Evolutionary conservation across 108 stramenopile species (phyloP).

Genomic region (Conticribra weissflogii): DNA sequence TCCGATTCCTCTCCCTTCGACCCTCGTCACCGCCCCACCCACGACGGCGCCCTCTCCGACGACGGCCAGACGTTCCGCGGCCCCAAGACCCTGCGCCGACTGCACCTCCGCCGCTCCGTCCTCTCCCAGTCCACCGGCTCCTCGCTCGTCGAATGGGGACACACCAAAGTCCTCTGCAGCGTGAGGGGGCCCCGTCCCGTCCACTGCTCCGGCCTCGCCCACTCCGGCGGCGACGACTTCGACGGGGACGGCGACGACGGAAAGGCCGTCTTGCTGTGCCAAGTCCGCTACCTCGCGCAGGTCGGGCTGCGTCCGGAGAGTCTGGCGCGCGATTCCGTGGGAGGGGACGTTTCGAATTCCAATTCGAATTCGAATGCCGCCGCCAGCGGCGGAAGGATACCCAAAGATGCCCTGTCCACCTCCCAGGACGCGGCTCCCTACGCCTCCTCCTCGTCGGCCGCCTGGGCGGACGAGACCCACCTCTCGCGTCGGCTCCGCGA

Average conservation of each 20-base stretch:
- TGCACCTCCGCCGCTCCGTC: slow-evolving; percentile 53
- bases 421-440: slow-evolving; percentile 35
- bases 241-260: neutral
- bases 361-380: slow-evolving; percentile 20
- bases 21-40: slow-evolving; percentile 25
- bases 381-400: slow-evolving; percentile 27
- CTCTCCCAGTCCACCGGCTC: slow-evolving; percentile 59
- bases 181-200: slow-evolving; percentile 58
- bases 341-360: slow-evolving; percentile 26
- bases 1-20: slow-evolving; percentile 6
- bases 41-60: slow-evolving; percentile 11
- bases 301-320: slow-evolving; percentile 54
- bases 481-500: slow-evolving; percentile 54
- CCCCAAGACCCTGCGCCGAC: slow-evolving; percentile 52
- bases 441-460: slow-evolving; percentile 33
- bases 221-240: slow-evolving; percentile 10
- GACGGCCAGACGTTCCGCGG: slow-evolving; percentile 22
- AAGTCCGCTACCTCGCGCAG: slow-evolving; percentile 67
- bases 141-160: slow-evolving; percentile 79
- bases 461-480: slow-evolving; percentile 60
- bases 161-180: slow-evolving; percentile 77
- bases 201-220: slow-evolving; percentile 14
- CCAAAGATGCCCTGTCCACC: slow-evolving; percentile 36
- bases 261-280: neutral
- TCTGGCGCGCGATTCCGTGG: slow-evolving; percentile 36